These are phyloP conservation scores for Zoysia pacifica DNA, from an alignment of 176 grass and related monocot species.

Conservation along the genomic window DNA sequence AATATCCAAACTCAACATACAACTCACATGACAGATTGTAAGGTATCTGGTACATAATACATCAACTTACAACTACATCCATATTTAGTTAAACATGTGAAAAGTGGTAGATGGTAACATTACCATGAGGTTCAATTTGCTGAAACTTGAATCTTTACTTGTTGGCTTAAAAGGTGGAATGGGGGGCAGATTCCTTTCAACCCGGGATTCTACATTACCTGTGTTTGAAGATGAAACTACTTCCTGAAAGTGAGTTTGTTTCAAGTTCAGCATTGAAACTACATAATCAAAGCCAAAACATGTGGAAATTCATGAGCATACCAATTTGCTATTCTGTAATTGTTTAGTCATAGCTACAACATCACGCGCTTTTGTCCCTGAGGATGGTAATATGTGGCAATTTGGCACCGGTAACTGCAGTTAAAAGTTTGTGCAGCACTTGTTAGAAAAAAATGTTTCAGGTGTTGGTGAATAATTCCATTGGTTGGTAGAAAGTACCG, in stretches of 20 bases:
- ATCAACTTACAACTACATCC: constrained; percentile 15
- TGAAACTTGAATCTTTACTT: constrained; percentile 41
- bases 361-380: constrained; percentile 40
- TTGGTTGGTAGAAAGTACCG: constrained; percentile 46
- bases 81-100: neutral
- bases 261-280: constrained; percentile 31
- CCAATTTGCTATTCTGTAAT: constrained; percentile 49
- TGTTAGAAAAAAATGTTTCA: constrained; percentile 31
- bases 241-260: constrained; percentile 42
- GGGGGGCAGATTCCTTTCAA: constrained; percentile 41
- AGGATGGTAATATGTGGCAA: constrained; percentile 45
- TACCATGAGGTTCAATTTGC: constrained; percentile 52
- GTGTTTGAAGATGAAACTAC: constrained; percentile 43
- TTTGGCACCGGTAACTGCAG: constrained; percentile 51
- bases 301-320: constrained; percentile 39
- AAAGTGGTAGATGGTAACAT: constrained; percentile 12
- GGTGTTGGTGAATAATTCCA: neutral
- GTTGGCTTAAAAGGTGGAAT: constrained; percentile 42
- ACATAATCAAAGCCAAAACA: constrained; percentile 21
- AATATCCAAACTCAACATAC: constrained; percentile 14
- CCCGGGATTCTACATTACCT: constrained; percentile 38
- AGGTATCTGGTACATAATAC: constrained; percentile 13
- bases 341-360: constrained; percentile 47
- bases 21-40: constrained; percentile 15
- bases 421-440: constrained; percentile 27